These are phyloP conservation scores for Eutypa lata DNA, from an alignment of 2,329 filamentous ascomycete species.

Conservation along the genomic window DNA sequence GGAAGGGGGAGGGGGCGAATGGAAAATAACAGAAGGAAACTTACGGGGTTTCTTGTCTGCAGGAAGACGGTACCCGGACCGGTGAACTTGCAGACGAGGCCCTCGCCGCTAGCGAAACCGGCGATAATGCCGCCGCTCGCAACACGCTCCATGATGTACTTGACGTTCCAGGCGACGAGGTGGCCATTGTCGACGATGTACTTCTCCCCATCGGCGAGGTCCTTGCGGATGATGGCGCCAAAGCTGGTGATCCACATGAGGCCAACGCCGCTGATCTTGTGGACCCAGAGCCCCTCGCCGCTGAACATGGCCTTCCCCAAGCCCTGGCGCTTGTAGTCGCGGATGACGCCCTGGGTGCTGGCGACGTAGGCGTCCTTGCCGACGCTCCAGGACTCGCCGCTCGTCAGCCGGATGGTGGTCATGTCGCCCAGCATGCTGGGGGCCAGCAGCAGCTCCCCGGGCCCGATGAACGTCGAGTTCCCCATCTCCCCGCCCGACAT, in stretches of 20 bases:
- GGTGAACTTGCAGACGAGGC: conserved; percentile 90
- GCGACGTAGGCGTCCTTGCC: conserved; percentile 86
- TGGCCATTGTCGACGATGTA: conserved; percentile 94
- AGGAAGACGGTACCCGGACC: conserved; percentile 89
- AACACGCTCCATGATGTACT: conserved; percentile 87
- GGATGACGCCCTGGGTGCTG: conserved; percentile 80
- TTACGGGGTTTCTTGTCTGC: conserved; percentile 82
- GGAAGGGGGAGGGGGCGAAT: background rate
- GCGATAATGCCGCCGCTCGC: conserved; percentile 91
- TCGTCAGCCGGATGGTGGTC: conserved; percentile 70
- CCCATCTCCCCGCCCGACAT: conserved; percentile 76
- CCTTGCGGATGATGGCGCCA: conserved; percentile 91
- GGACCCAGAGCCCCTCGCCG: conserved; percentile 88
- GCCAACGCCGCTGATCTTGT: conserved; percentile 77
- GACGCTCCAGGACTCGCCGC: conserved; percentile 75
- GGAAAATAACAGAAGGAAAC: conserved; percentile 24
- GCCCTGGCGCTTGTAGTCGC: conserved; percentile 82
- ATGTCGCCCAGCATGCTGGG: conserved; percentile 82
- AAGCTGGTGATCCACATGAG: conserved; percentile 90
- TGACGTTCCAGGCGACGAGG: conserved; percentile 93
- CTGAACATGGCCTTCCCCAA: conserved; percentile 90
- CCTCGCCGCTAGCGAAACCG: conserved; percentile 77
- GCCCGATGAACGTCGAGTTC: conserved; percentile 79
- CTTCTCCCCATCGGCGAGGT: conserved; percentile 71
- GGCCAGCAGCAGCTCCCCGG: conserved; percentile 83